phyloP scores from a whole-genome alignment of 345 rosid species.

The Hypericum androsaemum region DNA sequence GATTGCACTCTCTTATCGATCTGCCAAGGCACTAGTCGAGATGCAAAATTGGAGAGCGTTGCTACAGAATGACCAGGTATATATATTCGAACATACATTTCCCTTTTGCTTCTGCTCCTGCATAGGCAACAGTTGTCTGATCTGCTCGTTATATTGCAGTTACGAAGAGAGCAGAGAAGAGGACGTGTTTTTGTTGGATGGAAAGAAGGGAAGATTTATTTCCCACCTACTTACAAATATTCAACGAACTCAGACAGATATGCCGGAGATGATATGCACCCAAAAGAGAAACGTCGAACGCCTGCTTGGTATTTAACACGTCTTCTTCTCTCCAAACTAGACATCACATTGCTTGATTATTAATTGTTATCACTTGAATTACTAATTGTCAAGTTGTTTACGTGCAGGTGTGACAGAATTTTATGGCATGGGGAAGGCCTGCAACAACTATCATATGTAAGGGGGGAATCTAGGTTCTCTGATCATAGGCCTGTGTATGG shows the following conservation, averaged over 20 bases:
- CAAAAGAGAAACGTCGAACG: constrained; percentile 93
- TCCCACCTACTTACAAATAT: constrained; percentile 98
- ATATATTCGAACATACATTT: constrained; percentile 3
- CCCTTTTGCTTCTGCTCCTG: not conserved
- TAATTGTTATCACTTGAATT: not conserved
- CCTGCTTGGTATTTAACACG: constrained; percentile 75
- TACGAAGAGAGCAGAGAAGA: constrained; percentile 79
- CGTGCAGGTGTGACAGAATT: constrained; percentile 85
- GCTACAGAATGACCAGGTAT: constrained; percentile 88
- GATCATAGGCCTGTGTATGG: constrained; percentile 99
- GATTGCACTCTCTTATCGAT: constrained; percentile 84
- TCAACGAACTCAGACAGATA: constrained; percentile 92
- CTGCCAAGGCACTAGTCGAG: constrained; percentile 95
- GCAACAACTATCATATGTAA: constrained; percentile 76
- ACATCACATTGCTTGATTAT: not conserved
- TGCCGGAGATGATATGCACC: constrained; percentile 82
- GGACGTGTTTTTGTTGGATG: constrained; percentile 85
- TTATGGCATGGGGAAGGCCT: constrained; percentile 95
- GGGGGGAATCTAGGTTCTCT: constrained; percentile 91
- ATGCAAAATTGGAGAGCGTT: constrained; percentile 99
- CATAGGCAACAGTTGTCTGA: constrained; percentile 14
- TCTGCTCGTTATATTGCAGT: constrained; percentile 32
- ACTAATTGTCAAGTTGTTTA: constrained; percentile 15
- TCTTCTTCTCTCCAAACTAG: not conserved
- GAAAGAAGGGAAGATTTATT: constrained; percentile 91